Base-by-base conservation (phyloP, 495 filamentous ascomycete species). In the Hyaloscypha finlandica region DNA sequence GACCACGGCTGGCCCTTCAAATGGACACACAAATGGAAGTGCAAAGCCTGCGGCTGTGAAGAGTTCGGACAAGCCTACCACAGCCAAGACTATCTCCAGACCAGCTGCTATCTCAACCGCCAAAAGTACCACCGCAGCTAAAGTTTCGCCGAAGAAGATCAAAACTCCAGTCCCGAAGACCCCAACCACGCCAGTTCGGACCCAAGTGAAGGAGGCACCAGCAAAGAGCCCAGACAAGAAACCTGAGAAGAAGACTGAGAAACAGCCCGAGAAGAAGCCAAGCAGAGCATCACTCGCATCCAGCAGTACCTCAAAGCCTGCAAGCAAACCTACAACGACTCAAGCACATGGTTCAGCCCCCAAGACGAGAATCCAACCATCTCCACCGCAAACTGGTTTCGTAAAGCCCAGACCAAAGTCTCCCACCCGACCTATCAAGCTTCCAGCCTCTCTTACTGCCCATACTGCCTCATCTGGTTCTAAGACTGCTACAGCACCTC, bases 341-440 rank as follows among this genome's bases (percentile, higher is more conserved):
- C 39, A 76, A n/a, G 77, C 74, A 48, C 53, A 70, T 54, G 64
- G 74, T 6, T 71, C 78, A n/a, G 63, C 76, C 25, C 65, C 71
- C 48, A 82, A 80, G 66, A 65, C 80, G 9, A 70, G 74, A 8
- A 68, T 76, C 9, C 79, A 72, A 59, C 61, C 76, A 20, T 68
- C 72, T 33, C 84, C 77, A 2, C 69, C 65, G 63, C 71, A 71
- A 54, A 76, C 74, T 62, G 79, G 77, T n/a, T 81, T 82, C 69
- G 75, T 77, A 37, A 91, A 90, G 71, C 81, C 88, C 25, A 84
- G 82, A 70, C 75, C 85, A 19, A 89, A 84, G 68, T 91, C 90
- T 20, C 88, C 89, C 1, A 89, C 88, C 8, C 83, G 82, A 58
- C 84, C 89, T 19, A 77, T 85, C 69, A 86, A 85, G 63, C 78